phyloP scores from a whole-genome alignment of 768 basidiomycete genomes.

The Amylocystis lapponica region DNA sequence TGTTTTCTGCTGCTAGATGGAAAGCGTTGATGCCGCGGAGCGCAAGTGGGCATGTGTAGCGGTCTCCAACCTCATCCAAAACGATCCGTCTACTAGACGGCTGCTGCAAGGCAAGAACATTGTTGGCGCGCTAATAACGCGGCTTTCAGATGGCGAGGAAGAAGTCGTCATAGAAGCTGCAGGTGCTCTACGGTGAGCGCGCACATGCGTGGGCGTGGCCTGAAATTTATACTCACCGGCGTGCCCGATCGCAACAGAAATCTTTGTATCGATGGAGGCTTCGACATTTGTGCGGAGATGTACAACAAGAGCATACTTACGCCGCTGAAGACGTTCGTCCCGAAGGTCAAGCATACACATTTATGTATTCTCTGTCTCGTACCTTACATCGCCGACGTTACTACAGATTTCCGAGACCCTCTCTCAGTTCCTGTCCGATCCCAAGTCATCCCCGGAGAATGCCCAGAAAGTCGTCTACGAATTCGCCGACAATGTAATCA shows the following conservation, averaged over 20 bases:
- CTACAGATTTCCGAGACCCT: constrained; percentile 69
- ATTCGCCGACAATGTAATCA: constrained; percentile 90
- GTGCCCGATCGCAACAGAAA: too few relatives aligned
- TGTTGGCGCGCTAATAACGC: constrained; percentile 77
- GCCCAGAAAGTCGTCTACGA: constrained; percentile 75
- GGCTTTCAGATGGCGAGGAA: constrained; percentile 86
- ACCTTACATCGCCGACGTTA: background rate
- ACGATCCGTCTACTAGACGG: constrained; percentile 87
- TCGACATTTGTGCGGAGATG: constrained; percentile 95
- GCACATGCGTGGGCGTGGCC: too few relatives aligned
- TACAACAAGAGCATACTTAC: constrained; percentile 91
- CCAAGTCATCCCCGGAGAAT: constrained; percentile 62
- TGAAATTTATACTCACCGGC: too few relatives aligned
- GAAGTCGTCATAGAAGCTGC: constrained; percentile 88
- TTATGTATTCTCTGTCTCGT: background rate
- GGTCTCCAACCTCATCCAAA: constrained; percentile 92
- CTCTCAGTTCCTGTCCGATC: constrained; percentile 55
- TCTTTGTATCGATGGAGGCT: constrained; percentile 90
- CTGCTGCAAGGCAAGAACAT: constrained; percentile 89
- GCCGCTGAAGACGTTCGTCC: constrained; percentile 68
- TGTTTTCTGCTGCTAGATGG: constrained; percentile 45
- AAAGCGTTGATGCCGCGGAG: constrained; percentile 68
- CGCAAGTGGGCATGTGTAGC: constrained; percentile 96
- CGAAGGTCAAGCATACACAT: constrained; percentile 56
- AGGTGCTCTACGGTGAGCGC: constrained; percentile 70